Evolutionary conservation across 495 filamentous ascomycete genomes (phyloP).

Genomic region (Wilcoxina mikolae): DNA sequence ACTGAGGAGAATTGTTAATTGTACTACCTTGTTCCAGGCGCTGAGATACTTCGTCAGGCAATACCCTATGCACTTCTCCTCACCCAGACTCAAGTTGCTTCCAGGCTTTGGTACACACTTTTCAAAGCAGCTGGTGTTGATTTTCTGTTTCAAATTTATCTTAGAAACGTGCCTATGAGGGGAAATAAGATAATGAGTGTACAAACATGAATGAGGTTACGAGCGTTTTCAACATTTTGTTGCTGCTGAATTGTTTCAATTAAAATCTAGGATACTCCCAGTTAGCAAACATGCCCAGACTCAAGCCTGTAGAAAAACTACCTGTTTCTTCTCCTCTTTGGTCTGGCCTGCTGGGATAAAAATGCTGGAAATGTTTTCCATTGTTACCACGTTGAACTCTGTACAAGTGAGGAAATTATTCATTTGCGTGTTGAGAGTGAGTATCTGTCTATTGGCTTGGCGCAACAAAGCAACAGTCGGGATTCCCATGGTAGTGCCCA

Average conservation of each 20-base stretch:
- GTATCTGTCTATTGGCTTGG: too few relatives aligned
- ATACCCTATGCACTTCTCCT: constrained; percentile 28
- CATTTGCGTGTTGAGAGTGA: too few relatives aligned
- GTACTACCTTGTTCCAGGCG: too few relatives aligned
- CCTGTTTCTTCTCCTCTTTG: constrained; percentile 27
- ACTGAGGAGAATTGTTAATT: neutral
- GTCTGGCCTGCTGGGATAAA: constrained; percentile 10
- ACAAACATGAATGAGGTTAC: constrained; percentile 27
- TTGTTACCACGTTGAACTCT: too few relatives aligned
- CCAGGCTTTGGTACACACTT: constrained; percentile 80
- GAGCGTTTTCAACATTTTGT: constrained; percentile 26
- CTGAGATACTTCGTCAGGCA: neutral
- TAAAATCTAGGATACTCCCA: constrained; percentile 5
- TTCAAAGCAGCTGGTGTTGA: constrained; percentile 94
- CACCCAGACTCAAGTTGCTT: constrained; percentile 49
- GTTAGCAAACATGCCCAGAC: neutral
- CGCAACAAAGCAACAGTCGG: too few relatives aligned
- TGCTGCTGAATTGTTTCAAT: constrained; percentile 24
- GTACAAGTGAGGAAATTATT: too few relatives aligned
- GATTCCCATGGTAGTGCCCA: too few relatives aligned
- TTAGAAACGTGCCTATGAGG: neutral
- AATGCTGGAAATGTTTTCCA: constrained; percentile 14
- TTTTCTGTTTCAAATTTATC: constrained; percentile 47
- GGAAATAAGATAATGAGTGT: neutral
- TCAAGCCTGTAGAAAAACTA: neutral